Base-by-base conservation (phyloP, 495 filamentous ascomycete species). In the Opeltia flavorubescens region DNA sequence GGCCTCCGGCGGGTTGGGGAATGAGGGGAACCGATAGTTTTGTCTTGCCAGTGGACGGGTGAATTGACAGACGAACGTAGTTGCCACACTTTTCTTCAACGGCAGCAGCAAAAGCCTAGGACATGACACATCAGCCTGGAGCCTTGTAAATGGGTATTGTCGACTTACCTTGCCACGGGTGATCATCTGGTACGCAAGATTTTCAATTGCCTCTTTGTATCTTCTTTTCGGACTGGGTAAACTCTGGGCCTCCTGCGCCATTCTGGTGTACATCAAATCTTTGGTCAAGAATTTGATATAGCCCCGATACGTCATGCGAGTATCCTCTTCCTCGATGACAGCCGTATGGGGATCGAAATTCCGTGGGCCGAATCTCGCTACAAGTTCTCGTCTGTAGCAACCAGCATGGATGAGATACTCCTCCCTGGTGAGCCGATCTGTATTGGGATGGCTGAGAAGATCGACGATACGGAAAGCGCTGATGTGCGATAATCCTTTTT, bases 161-260 rank as follows among this genome's bases (percentile, higher is more conserved):
- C n/a, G n/a, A n/a, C n/a, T n/a, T 45, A 70, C 69, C 52, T 71
- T 61, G 46, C 67, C 69, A 44, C 70, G 53, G 5, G 50, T 39
- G 13, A 71, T 60, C 68, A 72, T 74, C 38, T 62, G 61, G 49
- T 66, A 66, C 3, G 70, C 69, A 46, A 71, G 55, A 43, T 60
- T 58, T 49, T 69, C 57, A 15, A 64, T 55, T 13, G 61, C 61
- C 34, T 55, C 63, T 50, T 71, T 69, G 48, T 62, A 70, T 26
- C 56, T 59, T 3, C 59, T 59, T 40, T 58, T 63, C 17, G 53
- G 61, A n/a, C n/a, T n/a, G n/a, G n/a, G n/a, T n/a, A n/a, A n/a
- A n/a, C n/a, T n/a, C 6, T 62, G 55, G 6, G 57, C 60, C 8
- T 63, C 56, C 2, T 63, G 61, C 31, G 62, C 46, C 4, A 60